Evolutionary conservation across 2,329 filamentous ascomycete species (phyloP).

Genomic region (Ramichloridium luteum): DNA sequence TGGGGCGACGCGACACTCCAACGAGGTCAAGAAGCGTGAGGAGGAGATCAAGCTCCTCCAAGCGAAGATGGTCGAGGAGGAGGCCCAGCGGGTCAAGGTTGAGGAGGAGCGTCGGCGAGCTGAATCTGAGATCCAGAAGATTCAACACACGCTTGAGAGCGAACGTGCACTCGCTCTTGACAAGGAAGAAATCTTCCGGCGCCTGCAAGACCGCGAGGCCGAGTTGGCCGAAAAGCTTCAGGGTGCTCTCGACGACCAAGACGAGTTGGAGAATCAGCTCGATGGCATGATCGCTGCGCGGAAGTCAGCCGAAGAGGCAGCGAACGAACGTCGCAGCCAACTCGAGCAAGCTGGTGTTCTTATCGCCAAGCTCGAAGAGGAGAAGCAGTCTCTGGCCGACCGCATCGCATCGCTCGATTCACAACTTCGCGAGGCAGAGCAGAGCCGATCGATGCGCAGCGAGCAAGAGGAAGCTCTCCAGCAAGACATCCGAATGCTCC

Average conservation of each 20-base stretch:
- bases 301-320: constrained; percentile 74
- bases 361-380: constrained; percentile 72
- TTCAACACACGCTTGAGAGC: constrained; percentile 89
- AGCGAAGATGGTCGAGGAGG: constrained; percentile 67
- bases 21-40: constrained; percentile 89
- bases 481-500: constrained; percentile 80
- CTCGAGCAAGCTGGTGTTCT: constrained; percentile 84
- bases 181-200: constrained; percentile 97
- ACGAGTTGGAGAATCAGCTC: constrained; percentile 83
- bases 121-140: constrained; percentile 73
- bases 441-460: constrained; percentile 58
- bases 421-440: constrained; percentile 58
- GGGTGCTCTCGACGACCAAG: constrained; percentile 85
- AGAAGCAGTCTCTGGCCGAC: constrained; percentile 63
- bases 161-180: constrained; percentile 91
- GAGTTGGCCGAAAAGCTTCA: constrained; percentile 89
- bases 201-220: constrained; percentile 80
- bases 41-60: constrained; percentile 84
- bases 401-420: constrained; percentile 58
- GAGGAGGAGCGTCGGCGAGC: constrained; percentile 86
- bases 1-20: constrained; percentile 79
- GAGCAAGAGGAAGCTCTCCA: constrained; percentile 63
- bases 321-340: constrained; percentile 65
- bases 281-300: constrained; percentile 82
- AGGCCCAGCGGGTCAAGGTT: constrained; percentile 60